Evolutionary conservation across 345 rosid genomes (phyloP).

Genomic region (Hypericum androsaemum): DNA sequence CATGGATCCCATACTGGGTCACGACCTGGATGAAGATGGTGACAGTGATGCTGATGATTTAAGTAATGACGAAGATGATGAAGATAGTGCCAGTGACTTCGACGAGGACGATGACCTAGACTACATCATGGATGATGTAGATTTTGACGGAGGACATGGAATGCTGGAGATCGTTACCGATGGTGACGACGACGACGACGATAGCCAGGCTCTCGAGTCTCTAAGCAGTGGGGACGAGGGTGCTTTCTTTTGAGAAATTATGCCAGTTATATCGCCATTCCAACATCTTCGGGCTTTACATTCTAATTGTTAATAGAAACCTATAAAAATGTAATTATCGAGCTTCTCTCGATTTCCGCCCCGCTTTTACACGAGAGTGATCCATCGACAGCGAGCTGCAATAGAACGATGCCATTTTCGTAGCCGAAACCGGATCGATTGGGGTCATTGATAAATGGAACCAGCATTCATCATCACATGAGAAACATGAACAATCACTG

Average conservation of each 20-base stretch:
- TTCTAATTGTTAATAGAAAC: too few relatives aligned
- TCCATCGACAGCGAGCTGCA: too few relatives aligned
- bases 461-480: too few relatives aligned
- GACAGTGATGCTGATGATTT: slow-evolving; percentile 68
- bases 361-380: too few relatives aligned
- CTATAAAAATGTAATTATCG: too few relatives aligned
- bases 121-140: slow-evolving; percentile 43
- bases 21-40: slow-evolving; percentile 53
- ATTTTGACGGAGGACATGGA: slow-evolving; percentile 49
- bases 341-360: too few relatives aligned
- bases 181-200: slow-evolving; percentile 49
- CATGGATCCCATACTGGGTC: slow-evolving; percentile 54
- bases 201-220: slow-evolving; percentile 58
- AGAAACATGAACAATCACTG: too few relatives aligned
- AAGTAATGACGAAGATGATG: slow-evolving; percentile 55
- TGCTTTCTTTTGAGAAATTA: slow-evolving; percentile 31
- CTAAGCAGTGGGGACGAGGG: slow-evolving; percentile 78
- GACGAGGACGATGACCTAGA: slow-evolving; percentile 49
- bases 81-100: slow-evolving; percentile 54
- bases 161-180: slow-evolving; percentile 48
- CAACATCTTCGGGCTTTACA: slow-evolving; percentile 4
- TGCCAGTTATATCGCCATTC: slow-evolving; percentile 13
- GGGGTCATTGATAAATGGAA: too few relatives aligned
- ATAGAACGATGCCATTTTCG: too few relatives aligned
- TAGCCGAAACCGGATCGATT: too few relatives aligned